Conservation (phyloP, 495 filamentous ascomycete genomes). For the Hypoxylon fuscum region DNA sequence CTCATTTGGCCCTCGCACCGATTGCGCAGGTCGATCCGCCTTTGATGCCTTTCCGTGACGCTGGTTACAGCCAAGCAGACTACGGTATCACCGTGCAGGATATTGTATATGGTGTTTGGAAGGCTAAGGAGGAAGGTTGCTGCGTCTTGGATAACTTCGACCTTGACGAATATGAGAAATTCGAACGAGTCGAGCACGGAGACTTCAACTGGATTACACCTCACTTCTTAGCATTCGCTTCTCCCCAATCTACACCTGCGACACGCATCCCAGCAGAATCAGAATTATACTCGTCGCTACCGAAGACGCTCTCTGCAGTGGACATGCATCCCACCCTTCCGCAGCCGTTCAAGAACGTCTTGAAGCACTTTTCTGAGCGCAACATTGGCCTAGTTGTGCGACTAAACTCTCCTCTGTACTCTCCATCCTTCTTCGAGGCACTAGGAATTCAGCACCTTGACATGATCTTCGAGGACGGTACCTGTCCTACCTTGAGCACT, state of each 20-base stretch:
- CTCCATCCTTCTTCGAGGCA: slow-evolving; percentile 91
- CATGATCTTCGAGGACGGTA: slow-evolving; percentile 99
- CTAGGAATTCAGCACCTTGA: slow-evolving; percentile 95
- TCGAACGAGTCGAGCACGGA: slow-evolving; percentile 94
- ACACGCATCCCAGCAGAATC: slow-evolving; percentile 73
- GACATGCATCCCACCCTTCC: slow-evolving; percentile 70
- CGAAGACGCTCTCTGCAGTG: slow-evolving; percentile 72
- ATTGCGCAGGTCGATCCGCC: slow-evolving; percentile 96
- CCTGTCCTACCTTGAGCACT: slow-evolving; percentile 84
- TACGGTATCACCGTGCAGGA: slow-evolving; percentile 95
- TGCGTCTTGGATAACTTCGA: slow-evolving; percentile 89
- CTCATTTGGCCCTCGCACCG: slow-evolving; percentile 94
- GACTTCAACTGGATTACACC: slow-evolving; percentile 99
- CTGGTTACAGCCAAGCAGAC: slow-evolving; percentile 98
- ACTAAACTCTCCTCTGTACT: slow-evolving; percentile 95
- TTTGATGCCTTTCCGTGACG: slow-evolving; percentile 98
- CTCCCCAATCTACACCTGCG: slow-evolving; percentile 82
- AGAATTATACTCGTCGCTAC: slow-evolving; percentile 74
- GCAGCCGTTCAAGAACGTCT: slow-evolving; percentile 91
- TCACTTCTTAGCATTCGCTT: slow-evolving; percentile 94
- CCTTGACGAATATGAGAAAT: slow-evolving; percentile 96
- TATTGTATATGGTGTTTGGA: slow-evolving; percentile 98
- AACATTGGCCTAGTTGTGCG: slow-evolving; percentile 94
- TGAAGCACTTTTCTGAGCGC: slow-evolving; percentile 84
- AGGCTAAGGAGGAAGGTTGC: slow-evolving; percentile 91